Conservation (phyloP, 2,329 filamentous ascomycete species). For the Trichoderma sp. region DNA sequence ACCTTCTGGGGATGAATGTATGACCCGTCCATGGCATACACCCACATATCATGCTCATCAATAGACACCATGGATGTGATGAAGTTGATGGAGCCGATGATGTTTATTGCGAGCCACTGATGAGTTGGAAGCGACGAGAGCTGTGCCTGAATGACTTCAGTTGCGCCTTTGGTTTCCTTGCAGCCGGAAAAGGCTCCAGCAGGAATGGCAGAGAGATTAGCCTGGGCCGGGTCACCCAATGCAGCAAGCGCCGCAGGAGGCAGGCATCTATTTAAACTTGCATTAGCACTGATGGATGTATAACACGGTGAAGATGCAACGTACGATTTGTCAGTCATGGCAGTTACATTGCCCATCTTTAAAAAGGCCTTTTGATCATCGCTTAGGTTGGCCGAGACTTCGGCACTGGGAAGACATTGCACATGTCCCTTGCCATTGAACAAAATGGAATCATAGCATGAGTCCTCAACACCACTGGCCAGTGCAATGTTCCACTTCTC, state of each 20-base stretch:
- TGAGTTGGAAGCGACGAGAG: constrained; percentile 2
- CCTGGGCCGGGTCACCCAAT: neutral
- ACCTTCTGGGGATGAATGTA: constrained; percentile 53
- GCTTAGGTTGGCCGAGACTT: constrained; percentile 41
- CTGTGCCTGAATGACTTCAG: constrained; percentile 43
- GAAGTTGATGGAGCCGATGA: constrained; percentile 53
- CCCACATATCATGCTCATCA: constrained; percentile 52
- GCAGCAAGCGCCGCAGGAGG: neutral
- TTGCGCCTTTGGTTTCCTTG: constrained; percentile 42
- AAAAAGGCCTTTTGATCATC: constrained; percentile 34
- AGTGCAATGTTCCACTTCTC: constrained; percentile 45
- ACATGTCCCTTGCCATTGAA: constrained; percentile 61
- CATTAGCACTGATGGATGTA: neutral
- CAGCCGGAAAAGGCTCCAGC: constrained; percentile 47
- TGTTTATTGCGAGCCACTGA: constrained; percentile 52
- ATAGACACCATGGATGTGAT: constrained; percentile 46
- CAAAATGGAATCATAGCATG: constrained; percentile 60
- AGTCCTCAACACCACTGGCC: constrained; percentile 46
- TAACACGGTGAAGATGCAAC: neutral
- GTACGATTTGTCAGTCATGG: constrained; percentile 44
- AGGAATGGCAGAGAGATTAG: constrained; percentile 36
- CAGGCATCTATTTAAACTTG: neutral
- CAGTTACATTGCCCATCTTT: constrained; percentile 28
- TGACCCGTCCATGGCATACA: constrained; percentile 54
- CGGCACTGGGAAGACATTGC: constrained; percentile 46